Evolutionary conservation across 768 basidiomycete genomes (phyloP).

Genomic region (Suillus clintonianus): DNA sequence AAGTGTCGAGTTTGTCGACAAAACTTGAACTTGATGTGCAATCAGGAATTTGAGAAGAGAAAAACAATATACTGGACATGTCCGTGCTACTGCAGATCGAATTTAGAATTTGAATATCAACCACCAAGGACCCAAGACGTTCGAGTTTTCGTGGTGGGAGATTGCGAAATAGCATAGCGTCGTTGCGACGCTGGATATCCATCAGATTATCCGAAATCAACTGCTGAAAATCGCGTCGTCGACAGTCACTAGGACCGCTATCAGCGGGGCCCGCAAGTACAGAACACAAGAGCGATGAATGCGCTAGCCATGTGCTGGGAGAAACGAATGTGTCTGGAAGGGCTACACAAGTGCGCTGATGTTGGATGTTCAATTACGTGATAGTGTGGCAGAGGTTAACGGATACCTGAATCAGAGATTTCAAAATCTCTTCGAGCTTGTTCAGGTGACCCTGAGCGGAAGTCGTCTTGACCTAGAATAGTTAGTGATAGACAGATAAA

Average conservation of each 20-base stretch:
- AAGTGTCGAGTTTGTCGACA: slow-evolving; percentile 67
- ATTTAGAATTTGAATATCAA: slow-evolving; percentile 69
- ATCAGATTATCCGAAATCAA: slow-evolving; percentile 57
- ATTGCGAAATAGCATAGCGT: slow-evolving; percentile 74
- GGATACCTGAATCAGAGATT: slow-evolving; percentile 62
- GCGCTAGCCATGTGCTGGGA: slow-evolving; percentile 64
- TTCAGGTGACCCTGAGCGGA: slow-evolving; percentile 57
- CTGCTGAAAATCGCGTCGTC: slow-evolving; percentile 46
- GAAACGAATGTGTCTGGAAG: slow-evolving; percentile 74
- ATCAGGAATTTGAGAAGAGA: slow-evolving; percentile 43
- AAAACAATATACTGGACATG: slow-evolving; percentile 58
- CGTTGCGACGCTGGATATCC: slow-evolving; percentile 78
- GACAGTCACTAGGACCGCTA: slow-evolving; percentile 21
- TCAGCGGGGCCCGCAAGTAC: slow-evolving; percentile 48
- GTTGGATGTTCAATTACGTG: slow-evolving; percentile 9
- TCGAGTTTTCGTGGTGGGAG: slow-evolving; percentile 63
- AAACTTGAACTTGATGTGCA: slow-evolving; percentile 46
- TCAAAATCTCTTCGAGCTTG: slow-evolving; percentile 54
- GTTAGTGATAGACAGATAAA: slow-evolving; percentile 7
- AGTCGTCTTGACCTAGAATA: slow-evolving; percentile 51
- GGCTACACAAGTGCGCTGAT: slow-evolving; percentile 68
- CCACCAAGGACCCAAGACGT: slow-evolving; percentile 60
- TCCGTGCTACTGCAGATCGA: slow-evolving; percentile 70
- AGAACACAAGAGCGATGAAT: slow-evolving; percentile 40
- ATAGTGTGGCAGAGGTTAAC: neutral